Evolutionary conservation across 2,329 filamentous ascomycete genomes (phyloP).

Genomic region (Monosporascus sp.): DNA sequence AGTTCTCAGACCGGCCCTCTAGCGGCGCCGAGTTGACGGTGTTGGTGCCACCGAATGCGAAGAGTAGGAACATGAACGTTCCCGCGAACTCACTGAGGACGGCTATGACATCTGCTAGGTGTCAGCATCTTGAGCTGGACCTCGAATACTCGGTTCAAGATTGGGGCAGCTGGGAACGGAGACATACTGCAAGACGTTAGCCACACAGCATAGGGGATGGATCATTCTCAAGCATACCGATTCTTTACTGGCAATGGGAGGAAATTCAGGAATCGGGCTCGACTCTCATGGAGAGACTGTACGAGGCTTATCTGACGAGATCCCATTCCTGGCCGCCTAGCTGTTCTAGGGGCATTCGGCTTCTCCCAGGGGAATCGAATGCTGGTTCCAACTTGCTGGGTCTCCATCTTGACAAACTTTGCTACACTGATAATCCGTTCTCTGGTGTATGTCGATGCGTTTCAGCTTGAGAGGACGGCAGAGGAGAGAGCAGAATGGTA

Average conservation of each 20-base stretch:
- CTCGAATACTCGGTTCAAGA: neutral
- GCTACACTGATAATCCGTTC: neutral
- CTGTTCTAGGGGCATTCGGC: neutral
- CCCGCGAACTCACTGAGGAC: constrained; percentile 34
- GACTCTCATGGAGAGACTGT: neutral
- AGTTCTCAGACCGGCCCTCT: neutral
- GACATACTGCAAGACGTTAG: neutral
- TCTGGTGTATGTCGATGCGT: neutral
- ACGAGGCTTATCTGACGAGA: neutral
- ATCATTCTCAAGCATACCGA: neutral
- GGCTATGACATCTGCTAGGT: constrained; percentile 22
- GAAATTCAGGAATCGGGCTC: neutral
- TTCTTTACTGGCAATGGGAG: neutral
- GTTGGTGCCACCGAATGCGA: constrained; percentile 37
- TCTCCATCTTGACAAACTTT: neutral
- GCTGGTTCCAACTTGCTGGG: neutral
- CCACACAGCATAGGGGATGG: neutral
- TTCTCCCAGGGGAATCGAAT: neutral
- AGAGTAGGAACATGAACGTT: constrained; percentile 39
- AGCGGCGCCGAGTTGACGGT: constrained; percentile 29
- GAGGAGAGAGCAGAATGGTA: too few species aligned
- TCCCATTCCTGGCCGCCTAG: neutral
- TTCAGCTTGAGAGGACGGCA: neutral
- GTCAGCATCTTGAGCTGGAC: neutral
- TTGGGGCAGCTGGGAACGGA: neutral